These are phyloP conservation scores for Starmerella vaccinii DNA, from an alignment of 805 yeast genomes.

Conservation along the genomic window DNA sequence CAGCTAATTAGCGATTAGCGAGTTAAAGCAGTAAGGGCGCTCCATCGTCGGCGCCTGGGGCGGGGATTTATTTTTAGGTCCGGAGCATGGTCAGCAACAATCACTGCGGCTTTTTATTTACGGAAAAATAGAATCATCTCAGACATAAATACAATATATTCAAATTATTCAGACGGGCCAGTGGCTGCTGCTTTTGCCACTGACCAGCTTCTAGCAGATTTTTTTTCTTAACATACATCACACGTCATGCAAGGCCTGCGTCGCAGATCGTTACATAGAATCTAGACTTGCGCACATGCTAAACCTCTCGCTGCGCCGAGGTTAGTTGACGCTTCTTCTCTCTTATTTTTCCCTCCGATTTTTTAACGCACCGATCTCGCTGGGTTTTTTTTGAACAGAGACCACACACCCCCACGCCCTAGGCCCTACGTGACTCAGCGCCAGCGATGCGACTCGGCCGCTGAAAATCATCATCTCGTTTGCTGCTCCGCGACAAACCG, in stretches of 20 bases:
- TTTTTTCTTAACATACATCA: background rate
- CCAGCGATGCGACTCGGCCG: conserved; percentile 1
- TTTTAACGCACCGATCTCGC: background rate
- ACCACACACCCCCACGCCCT: background rate
- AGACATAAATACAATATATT: too few relatives aligned
- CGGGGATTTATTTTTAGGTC: too few relatives aligned
- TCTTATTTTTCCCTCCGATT: background rate
- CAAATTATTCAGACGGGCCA: background rate
- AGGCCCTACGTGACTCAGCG: background rate
- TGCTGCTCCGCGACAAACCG: background rate
- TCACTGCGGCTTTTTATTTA: too few relatives aligned
- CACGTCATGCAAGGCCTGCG: background rate
- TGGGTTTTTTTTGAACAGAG: too few relatives aligned
- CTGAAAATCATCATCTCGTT: background rate
- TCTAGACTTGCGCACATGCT: background rate
- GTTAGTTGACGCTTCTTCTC: too few relatives aligned
- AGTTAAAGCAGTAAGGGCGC: background rate
- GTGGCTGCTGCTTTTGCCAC: background rate
- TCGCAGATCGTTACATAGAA: background rate
- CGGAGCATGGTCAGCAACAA: too few relatives aligned
- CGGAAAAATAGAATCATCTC: too few relatives aligned
- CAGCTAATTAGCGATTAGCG: background rate
- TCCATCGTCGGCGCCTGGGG: too few relatives aligned
- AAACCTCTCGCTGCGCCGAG: too few relatives aligned
- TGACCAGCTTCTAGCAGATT: background rate